Evolutionary conservation across 208 protist genomes (phyloP).

Genomic region (Acanthamoeba culbertsoni): DNA sequence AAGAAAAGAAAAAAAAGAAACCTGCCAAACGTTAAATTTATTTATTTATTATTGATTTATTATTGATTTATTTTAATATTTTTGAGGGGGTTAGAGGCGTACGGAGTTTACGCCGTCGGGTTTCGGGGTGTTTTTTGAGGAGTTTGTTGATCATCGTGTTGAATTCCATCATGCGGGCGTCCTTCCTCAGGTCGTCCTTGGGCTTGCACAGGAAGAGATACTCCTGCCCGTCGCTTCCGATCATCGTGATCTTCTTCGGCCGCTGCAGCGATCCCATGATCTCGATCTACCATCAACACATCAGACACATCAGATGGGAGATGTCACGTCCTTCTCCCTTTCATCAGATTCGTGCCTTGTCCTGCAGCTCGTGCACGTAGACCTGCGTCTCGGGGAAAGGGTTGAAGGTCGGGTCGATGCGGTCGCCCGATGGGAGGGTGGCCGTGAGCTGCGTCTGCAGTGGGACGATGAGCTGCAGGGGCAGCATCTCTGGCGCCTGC

Average conservation of each 20-base stretch:
- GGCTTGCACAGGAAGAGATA: constrained; percentile 85
- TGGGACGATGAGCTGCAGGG: constrained; percentile 65
- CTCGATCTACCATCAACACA: constrained; percentile 62
- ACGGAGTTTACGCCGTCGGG: constrained; percentile 67
- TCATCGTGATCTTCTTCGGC: constrained; percentile 82
- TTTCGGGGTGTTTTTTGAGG: constrained; percentile 74
- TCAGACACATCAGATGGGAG: too few relatives aligned
- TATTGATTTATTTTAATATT: neutral
- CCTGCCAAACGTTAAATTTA: too few relatives aligned
- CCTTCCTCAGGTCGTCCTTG: constrained; percentile 82
- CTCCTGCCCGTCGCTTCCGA: constrained; percentile 67
- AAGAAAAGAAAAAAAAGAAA: too few relatives aligned
- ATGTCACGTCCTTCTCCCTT: too few relatives aligned
- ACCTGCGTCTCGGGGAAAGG: neutral
- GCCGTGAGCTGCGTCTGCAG: constrained; percentile 59
- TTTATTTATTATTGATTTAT: too few relatives aligned
- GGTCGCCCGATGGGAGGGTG: constrained; percentile 15
- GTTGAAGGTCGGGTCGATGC: neutral
- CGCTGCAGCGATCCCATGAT: constrained; percentile 79
- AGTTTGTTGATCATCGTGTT: constrained; percentile 85
- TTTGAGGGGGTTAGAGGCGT: neutral
- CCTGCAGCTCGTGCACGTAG: constrained; percentile 53
- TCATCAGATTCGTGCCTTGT: constrained; percentile 57
- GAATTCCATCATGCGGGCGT: constrained; percentile 87
- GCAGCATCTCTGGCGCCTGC: constrained; percentile 35